Evolutionary conservation across 345 rosid genomes (phyloP), one percentile per base, ranked within the genome.

Genomic region (Excoecaria cochinchinensis): DNA sequence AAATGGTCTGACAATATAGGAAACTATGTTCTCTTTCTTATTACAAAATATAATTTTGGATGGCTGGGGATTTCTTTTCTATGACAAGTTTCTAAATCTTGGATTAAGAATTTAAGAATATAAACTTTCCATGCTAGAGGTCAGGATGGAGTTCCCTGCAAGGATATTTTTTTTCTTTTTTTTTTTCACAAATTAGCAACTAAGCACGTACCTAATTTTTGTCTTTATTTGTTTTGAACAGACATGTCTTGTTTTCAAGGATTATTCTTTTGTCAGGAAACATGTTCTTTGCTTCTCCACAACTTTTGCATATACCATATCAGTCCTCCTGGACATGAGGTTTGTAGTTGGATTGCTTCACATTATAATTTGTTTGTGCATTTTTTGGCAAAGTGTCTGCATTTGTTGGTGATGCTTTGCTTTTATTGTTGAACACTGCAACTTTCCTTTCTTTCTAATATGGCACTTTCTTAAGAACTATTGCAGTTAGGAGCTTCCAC

Each of bases 251-350:
- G 97, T 75, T 92, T 90, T 78, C 98, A 96, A 88, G 95, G 97
- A 79, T 83, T 96, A 60, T 87, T 96, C 78, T 91, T 86, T 79
- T 93, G 95, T 79, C 90, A 92, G 17, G 98, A 96, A 82, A 94
- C 98, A 69, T 87, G 89, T 81, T 90, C 98, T 55, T 83, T 96
- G 85, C 85, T 96, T 58, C 95, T 93, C 38, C 94, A 92, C 89
- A 96, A 92, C 87, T 96, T 96, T 75, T 93, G 99, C 84, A 86
- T 92, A 81, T 96, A 93, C 83, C 99, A 96, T 79, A 90, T 96
- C 73, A 89, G 90, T 83, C 98, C 99, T 74, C 94, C 97, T 31
- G 98, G 97, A 74, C 98, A 96, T 64, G 97, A 96, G 98, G 98
- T 92, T 83, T 77, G 97, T 89, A 70, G 81, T 79, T 82, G 53